Percentiles rank a stretch among this genome's conserved stretches.
Evolutionary conservation across 108 stramenopile species (phyloP).

Genomic region (Skeletonema marinoi): DNA sequence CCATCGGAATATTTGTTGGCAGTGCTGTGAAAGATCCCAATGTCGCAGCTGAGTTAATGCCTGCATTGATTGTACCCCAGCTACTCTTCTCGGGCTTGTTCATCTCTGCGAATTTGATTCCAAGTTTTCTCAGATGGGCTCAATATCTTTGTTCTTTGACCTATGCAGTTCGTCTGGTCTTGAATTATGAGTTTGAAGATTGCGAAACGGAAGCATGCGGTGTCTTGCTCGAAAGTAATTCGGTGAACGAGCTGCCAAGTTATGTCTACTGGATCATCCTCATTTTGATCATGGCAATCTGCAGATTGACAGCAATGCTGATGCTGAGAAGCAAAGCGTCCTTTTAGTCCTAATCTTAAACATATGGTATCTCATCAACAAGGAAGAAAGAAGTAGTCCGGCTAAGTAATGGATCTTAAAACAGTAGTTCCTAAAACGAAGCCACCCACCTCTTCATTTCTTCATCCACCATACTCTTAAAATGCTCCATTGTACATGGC

Average conservation of each 20-base stretch:
- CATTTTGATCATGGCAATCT: no score
- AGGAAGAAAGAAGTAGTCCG: no score
- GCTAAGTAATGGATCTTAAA: no score
- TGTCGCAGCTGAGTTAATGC: constrained; percentile 66
- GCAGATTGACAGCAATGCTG: no score
- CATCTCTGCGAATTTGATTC: constrained; percentile 60
- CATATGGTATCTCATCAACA: no score
- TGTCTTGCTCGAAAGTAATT: constrained; percentile 44
- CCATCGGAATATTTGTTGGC: constrained; percentile 67
- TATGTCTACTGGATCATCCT: no score
- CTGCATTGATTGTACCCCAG: constrained; percentile 82
- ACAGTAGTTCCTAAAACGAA: no score
- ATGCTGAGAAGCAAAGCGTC: no score
- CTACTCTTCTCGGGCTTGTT: constrained; percentile 89
- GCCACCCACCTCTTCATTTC: no score
- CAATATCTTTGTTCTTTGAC: constrained; percentile 73
- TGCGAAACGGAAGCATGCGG: constrained; percentile 53
- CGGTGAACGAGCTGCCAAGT: constrained; percentile 5
- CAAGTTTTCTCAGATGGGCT: constrained; percentile 70
- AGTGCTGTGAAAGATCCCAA: constrained; percentile 67
- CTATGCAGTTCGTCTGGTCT: constrained; percentile 58
- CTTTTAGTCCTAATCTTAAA: no score
- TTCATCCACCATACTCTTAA: no score
- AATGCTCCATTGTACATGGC: no score
- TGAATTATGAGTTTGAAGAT: constrained; percentile 62